phyloP scores from a whole-genome alignment of 257 asterid genomes.

The Solanum clarkiae region DNA sequence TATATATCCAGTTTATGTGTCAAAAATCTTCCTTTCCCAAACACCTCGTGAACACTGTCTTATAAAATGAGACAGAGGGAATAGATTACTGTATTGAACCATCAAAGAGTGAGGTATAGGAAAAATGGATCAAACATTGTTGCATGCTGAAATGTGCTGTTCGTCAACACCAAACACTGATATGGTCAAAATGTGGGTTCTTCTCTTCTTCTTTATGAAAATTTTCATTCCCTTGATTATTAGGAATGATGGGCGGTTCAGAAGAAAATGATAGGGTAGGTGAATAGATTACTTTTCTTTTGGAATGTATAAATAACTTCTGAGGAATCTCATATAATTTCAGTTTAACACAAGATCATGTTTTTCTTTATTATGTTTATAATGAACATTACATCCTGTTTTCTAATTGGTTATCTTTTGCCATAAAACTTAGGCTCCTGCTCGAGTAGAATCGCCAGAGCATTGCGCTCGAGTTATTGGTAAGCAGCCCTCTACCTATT shows the following conservation, averaged over 20 bases:
- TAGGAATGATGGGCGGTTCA: background rate
- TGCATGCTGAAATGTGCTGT: background rate
- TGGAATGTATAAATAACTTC: background rate
- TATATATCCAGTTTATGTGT: background rate
- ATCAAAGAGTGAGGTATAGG: background rate
- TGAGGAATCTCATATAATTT: background rate
- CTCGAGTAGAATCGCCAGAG: conserved; percentile 74
- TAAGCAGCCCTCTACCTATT: conserved; percentile 2
- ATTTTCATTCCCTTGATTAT: background rate
- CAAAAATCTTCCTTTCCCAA: background rate
- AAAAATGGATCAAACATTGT: background rate
- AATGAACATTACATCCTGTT: background rate
- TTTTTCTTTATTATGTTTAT: background rate
- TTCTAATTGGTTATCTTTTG: background rate
- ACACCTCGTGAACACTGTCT: background rate
- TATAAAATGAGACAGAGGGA: background rate
- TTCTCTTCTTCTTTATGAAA: background rate
- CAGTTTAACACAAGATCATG: background rate
- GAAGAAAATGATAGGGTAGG: background rate
- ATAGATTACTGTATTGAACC: background rate
- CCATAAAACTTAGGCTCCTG: conserved; percentile 56
- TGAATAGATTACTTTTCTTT: background rate
- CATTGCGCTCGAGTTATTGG: conserved; percentile 86
- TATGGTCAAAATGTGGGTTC: background rate
- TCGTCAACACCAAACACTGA: background rate